These are phyloP conservation scores for Hypoxylon sp. DNA, from an alignment of 2,329 filamentous ascomycete genomes.

Conservation along the genomic window DNA sequence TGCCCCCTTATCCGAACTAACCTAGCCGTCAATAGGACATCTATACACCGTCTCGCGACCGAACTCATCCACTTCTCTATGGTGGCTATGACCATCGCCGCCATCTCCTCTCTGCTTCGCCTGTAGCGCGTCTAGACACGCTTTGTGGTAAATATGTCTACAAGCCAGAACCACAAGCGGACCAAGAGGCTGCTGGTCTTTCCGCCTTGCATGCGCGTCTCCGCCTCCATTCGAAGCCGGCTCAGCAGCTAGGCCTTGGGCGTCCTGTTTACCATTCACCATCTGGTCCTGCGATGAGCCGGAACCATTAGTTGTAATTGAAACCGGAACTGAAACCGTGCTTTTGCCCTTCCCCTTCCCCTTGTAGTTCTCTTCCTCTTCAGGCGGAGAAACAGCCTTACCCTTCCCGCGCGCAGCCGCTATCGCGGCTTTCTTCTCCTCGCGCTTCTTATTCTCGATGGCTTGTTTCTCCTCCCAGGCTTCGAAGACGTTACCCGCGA, in stretches of 20 bases:
- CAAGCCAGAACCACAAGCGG: slow-evolving; percentile 78
- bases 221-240: slow-evolving; percentile 49
- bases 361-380: slow-evolving; percentile 51
- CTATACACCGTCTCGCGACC: slow-evolving; percentile 65
- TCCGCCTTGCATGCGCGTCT: slow-evolving; percentile 54
- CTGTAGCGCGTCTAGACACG: slow-evolving; percentile 77
- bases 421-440: slow-evolving; percentile 59
- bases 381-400: slow-evolving; percentile 43
- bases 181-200: slow-evolving; percentile 69
- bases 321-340: slow-evolving; percentile 57
- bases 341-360: slow-evolving; percentile 70
- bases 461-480: slow-evolving; percentile 80
- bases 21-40: slow-evolving; percentile 71
- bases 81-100: slow-evolving; percentile 45
- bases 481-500: slow-evolving; percentile 82
- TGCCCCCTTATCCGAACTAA: slow-evolving; percentile 8
- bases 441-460: slow-evolving; percentile 63
- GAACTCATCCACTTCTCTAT: slow-evolving; percentile 61
- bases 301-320: slow-evolving; percentile 24
- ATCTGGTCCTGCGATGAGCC: slow-evolving; percentile 19
- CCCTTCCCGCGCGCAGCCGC: slow-evolving; percentile 55
- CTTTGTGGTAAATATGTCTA: slow-evolving; percentile 78
- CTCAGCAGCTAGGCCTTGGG: slow-evolving; percentile 55
- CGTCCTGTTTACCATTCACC: slow-evolving; percentile 53
- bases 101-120: slow-evolving; percentile 65